Evolutionary conservation across 2,329 filamentous ascomycete species (phyloP).

Genomic region (Calonectria hongkongensis): DNA sequence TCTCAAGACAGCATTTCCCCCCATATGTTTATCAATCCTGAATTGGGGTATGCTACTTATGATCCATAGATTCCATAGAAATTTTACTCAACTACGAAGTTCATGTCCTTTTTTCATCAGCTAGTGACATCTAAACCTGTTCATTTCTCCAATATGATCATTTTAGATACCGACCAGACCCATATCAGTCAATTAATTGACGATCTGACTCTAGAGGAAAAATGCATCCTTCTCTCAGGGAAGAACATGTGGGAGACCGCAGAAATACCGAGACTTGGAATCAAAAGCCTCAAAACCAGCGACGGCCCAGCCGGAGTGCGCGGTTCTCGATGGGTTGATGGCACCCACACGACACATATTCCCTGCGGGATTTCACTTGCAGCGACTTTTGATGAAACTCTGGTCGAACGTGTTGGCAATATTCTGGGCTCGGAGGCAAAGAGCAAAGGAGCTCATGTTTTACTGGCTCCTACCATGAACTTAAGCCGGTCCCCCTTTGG

Average conservation of each 20-base stretch:
- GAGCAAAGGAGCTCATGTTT: constrained; percentile 16
- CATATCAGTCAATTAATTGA: constrained; percentile 2
- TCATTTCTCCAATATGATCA: not conserved
- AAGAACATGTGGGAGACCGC: constrained; percentile 32
- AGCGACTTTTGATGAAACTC: constrained; percentile 14
- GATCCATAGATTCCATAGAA: not conserved
- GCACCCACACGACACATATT: constrained; percentile 62
- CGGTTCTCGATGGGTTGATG: constrained; percentile 22
- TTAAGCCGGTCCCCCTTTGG: constrained; percentile 56
- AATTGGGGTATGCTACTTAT: not conserved
- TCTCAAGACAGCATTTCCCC: no score
- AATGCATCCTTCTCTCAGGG: constrained; percentile 8
- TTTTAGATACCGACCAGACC: not conserved
- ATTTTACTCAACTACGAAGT: not conserved
- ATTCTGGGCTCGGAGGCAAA: constrained; percentile 6
- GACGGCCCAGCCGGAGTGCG: constrained; percentile 30
- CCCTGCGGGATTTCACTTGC: constrained; percentile 67
- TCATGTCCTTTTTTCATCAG: not conserved
- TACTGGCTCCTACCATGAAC: constrained; percentile 33
- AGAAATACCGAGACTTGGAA: constrained; percentile 5
- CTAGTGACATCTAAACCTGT: not conserved
- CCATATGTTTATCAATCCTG: not conserved
- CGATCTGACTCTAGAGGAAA: constrained; percentile 11
- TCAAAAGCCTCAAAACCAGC: constrained; percentile 23
- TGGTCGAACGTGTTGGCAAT: not conserved